Evolutionary conservation across 2,329 filamentous ascomycete species (phyloP).

Genomic region (Shiraia sp.): DNA sequence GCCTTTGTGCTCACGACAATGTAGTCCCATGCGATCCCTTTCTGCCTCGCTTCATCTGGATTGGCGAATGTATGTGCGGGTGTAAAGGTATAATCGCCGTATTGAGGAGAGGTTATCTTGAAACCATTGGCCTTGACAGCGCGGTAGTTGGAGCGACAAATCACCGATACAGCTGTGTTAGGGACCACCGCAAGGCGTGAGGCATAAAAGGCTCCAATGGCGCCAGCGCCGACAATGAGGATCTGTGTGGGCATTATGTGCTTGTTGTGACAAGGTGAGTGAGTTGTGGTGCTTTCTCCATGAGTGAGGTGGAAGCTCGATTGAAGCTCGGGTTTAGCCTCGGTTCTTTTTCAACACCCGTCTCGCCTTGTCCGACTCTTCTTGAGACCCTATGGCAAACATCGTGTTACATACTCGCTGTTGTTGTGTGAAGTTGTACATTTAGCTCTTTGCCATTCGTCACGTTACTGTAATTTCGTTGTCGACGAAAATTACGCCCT

Average conservation of each 20-base stretch:
- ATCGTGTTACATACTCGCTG: too few species aligned
- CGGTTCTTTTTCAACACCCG: too few species aligned
- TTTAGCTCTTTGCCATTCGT: too few species aligned
- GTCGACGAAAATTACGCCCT: too few species aligned
- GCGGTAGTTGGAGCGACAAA: slow-evolving; percentile 74
- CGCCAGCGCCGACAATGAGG: slow-evolving; percentile 71
- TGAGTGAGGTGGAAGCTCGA: background rate
- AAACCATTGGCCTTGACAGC: slow-evolving; percentile 66
- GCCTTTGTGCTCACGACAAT: slow-evolving; percentile 73
- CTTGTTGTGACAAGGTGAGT: background rate
- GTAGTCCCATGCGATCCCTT: slow-evolving; percentile 62
- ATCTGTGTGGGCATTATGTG: slow-evolving; percentile 53
- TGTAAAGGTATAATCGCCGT: slow-evolving; percentile 69
- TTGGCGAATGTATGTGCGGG: slow-evolving; percentile 65
- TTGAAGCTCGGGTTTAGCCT: too few species aligned
- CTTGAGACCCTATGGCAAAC: too few species aligned
- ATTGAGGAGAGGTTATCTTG: slow-evolving; percentile 65
- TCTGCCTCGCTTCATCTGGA: slow-evolving; percentile 58
- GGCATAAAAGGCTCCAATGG: slow-evolving; percentile 74
- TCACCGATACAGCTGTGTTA: slow-evolving; percentile 66
- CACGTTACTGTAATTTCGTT: too few species aligned
- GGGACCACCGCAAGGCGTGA: slow-evolving; percentile 65
- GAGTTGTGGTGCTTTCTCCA: background rate
- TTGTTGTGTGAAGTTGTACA: too few species aligned
- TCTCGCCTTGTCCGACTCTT: too few species aligned